phyloP scores from a whole-genome alignment of 2,329 filamentous ascomycete genomes.

The Phaeophleospora eucalypticola region DNA sequence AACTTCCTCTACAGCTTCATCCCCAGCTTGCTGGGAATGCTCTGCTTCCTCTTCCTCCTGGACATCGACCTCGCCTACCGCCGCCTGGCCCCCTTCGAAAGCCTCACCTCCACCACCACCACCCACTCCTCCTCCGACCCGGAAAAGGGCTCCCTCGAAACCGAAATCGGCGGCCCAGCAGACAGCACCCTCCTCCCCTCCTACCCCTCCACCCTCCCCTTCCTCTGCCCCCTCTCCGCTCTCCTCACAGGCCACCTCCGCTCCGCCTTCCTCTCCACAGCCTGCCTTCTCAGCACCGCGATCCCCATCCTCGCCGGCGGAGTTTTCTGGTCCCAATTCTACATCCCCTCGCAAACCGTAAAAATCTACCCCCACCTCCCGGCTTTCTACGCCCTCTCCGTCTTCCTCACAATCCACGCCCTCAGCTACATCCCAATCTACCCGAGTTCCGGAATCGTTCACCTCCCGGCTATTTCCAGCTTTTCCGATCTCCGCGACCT shows the following conservation, averaged over 20 bases:
- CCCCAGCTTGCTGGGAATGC: slow-evolving; percentile 62
- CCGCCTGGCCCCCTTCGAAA: slow-evolving; percentile 65
- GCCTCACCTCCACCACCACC: slow-evolving; percentile 45
- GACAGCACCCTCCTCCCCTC: slow-evolving; percentile 64
- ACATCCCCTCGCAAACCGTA: slow-evolving; percentile 45
- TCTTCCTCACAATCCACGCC: slow-evolving; percentile 68
- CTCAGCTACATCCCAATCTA: slow-evolving; percentile 66
- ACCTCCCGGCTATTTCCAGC: slow-evolving; percentile 59
- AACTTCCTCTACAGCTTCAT: slow-evolving; percentile 84
- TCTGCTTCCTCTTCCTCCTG: slow-evolving; percentile 64
- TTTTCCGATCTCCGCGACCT: slow-evolving; percentile 76
- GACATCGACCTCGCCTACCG: slow-evolving; percentile 63
- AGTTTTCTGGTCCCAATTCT: slow-evolving; percentile 69
- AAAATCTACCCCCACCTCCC: slow-evolving; percentile 70
- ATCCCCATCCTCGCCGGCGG: slow-evolving; percentile 67
- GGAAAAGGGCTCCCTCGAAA: slow-evolving; percentile 20
- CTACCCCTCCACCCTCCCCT: slow-evolving; percentile 63
- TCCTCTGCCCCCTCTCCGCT: slow-evolving; percentile 58
- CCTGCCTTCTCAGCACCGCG: slow-evolving; percentile 57
- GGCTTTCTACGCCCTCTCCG: slow-evolving; percentile 67
- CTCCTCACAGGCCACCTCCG: slow-evolving; percentile 60
- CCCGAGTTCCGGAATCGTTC: slow-evolving; percentile 42
- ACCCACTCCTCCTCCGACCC: slow-evolving; percentile 17
- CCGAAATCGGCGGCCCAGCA: slow-evolving; percentile 36
- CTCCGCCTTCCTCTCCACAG: slow-evolving; percentile 58